Base-by-base conservation (phyloP, 257 asterid species). In the Solanum appendiculatum region DNA sequence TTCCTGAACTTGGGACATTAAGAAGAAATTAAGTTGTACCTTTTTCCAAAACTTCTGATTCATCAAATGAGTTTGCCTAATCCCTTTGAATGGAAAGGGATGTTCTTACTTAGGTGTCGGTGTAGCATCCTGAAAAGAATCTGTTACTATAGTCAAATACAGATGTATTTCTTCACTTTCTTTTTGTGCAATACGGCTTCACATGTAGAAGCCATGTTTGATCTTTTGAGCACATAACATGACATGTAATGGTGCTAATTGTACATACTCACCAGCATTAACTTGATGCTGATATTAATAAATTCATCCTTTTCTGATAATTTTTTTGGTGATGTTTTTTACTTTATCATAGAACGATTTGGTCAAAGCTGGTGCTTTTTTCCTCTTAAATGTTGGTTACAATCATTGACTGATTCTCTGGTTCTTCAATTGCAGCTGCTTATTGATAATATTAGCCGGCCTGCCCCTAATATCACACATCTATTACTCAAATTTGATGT, bases 401-500 rank as follows among this genome's bases (percentile, higher is more conserved):
- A 31, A 46, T 39, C 73, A 25, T 70, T 72, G 70, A 48, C 44
- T 36, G 60, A 33, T 46, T 29, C 85, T 87, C 56, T 83, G 56
- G 29, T 86, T 87, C 84, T 51, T 85, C 82, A 84, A 77, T 68
- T 94, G 94, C 98, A 97, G 99, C 90, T 96, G 73, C 98, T 96
- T 81, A 93, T 97, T 83, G 99, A 96, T 87, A 97, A 97, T 88
- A 89, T 96, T 88, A 85, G 92, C 88, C 92, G 97, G 90, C 97
- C 99, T 42, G 97, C 98, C 46, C 99, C 99, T 2, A 96, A 96
- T 91, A 90, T 97, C 86, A 84, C 98, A 13, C 99, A 97, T 89
- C 92, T 97, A 66, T 92, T 97, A 83, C 99, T 97, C 89, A 95
- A 93, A 91, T 97, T 96, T 93, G 97, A 97, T 77, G 91, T 97